Evolutionary conservation across 164 flowering plant species (phyloP).

Genomic region (Piper betle): DNA sequence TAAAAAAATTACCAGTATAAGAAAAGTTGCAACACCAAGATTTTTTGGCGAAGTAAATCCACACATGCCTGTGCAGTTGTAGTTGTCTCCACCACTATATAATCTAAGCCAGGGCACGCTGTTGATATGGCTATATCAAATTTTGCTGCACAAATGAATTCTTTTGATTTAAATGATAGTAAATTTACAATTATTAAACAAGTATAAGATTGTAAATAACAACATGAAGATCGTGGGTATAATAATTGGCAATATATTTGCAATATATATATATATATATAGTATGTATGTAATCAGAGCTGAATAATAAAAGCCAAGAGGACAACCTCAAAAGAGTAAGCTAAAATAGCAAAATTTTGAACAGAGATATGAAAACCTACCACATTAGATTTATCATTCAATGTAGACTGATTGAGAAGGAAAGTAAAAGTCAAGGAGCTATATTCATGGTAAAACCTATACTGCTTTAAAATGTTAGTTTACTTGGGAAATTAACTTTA

Average conservation of each 20-base stretch:
- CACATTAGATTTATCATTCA: too few species aligned
- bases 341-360: too few species aligned
- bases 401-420: too few species aligned
- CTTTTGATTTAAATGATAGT: not conserved
- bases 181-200: not conserved
- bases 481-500: too few species aligned
- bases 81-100: slow-evolving; percentile 91
- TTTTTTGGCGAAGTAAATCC: slow-evolving; percentile 66
- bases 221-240: not conserved
- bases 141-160: slow-evolving; percentile 52
- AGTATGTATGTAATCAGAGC: too few species aligned
- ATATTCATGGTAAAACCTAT: too few species aligned
- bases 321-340: too few species aligned
- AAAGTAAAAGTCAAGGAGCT: too few species aligned
- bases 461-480: too few species aligned
- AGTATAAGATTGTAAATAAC: not conserved
- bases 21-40: slow-evolving; percentile 93
- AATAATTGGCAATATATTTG: not conserved
- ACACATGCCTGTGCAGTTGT: slow-evolving; percentile 89
- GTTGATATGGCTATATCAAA: slow-evolving; percentile 94
- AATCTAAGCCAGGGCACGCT: slow-evolving; percentile 86
- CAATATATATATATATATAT: too few species aligned
- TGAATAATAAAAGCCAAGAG: too few species aligned
- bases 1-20: slow-evolving; percentile 64
- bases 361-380: too few species aligned